Base-by-base conservation (phyloP, 352 stramenopile genomes). In the Phytophthora capsici region DNA sequence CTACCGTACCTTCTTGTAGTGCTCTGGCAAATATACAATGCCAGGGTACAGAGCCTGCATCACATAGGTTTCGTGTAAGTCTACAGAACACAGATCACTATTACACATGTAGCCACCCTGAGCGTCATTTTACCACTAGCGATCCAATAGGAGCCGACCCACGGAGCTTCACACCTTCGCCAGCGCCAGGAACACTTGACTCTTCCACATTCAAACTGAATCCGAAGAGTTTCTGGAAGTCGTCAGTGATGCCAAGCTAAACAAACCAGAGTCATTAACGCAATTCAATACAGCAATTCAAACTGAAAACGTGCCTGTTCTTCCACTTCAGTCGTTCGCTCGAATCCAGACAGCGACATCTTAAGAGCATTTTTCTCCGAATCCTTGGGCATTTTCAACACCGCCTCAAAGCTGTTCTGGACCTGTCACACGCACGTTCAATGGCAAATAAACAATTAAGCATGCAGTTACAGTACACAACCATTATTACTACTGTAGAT, bases 11-110 rank as follows among this genome's bases (percentile, higher is more conserved):
- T 94, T 94, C 57, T 91, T 92, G 63, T 88, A 91, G 65, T 96
- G 88, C 68, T 96, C 88, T 16, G 88, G 85, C 26, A 94, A 66
- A 58, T 94, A 96, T 19, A 94, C 86, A 1, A 79, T 88, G 14
- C 88, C 88, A 9, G 88, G 86, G 44, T 90, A 94, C 23, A 94
- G 47, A 9, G 85, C 85, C 84, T 93, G 23, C 22, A 46, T 28
- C 2, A 5, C 28, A 22, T 45, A 34, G 0, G 1, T 14, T 28
- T 28, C 28, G 28, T 34, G 28, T 34, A 14, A 34, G 28, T 14
- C 10, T 34, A 34, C 28, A 34, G 8, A 4, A 8, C 8, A 34
- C 8, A 32, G 28, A 7, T 12, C 6, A 13, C 28, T 32, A 28
- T 28, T 28, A 28, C 3, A 28, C 26, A 10, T 30, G 0, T 30